These are phyloP conservation scores for Cercophora newfieldiana DNA, from an alignment of 495 filamentous ascomycete species.

Conservation along the genomic window DNA sequence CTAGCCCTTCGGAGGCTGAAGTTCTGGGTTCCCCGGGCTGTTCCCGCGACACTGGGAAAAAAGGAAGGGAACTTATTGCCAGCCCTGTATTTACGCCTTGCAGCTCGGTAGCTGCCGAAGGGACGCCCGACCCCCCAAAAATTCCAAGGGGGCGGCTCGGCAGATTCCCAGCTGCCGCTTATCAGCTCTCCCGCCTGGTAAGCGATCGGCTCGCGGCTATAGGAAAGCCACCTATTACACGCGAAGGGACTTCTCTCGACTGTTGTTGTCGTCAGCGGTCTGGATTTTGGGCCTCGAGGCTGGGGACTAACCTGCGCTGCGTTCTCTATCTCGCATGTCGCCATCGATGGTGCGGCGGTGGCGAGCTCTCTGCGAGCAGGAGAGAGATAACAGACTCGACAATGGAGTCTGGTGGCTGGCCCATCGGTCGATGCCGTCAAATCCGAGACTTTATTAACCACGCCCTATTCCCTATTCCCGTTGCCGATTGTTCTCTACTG, in stretches of 20 bases:
- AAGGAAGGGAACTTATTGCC: neutral
- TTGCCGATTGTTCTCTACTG: neutral
- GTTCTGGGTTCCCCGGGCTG: neutral
- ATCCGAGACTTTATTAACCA: neutral
- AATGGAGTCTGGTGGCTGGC: no score
- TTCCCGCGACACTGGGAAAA: neutral
- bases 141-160: neutral
- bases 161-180: neutral
- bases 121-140: neutral
- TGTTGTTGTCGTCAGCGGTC: conserved; percentile 1
- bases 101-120: conserved; percentile 2
- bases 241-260: neutral
- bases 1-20: neutral
- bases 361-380: neutral
- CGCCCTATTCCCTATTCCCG: neutral
- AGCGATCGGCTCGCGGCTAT: conserved; percentile 2
- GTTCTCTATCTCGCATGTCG: neutral
- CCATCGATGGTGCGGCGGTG: neutral
- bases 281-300: neutral
- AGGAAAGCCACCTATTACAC: neutral
- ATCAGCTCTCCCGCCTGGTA: neutral
- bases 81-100: neutral
- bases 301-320: no score
- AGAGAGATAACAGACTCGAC: neutral
- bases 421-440: no score